These are phyloP conservation scores for Hemerocallis citrina DNA, from an alignment of 106 monocot genomes.

Conservation along the genomic window DNA sequence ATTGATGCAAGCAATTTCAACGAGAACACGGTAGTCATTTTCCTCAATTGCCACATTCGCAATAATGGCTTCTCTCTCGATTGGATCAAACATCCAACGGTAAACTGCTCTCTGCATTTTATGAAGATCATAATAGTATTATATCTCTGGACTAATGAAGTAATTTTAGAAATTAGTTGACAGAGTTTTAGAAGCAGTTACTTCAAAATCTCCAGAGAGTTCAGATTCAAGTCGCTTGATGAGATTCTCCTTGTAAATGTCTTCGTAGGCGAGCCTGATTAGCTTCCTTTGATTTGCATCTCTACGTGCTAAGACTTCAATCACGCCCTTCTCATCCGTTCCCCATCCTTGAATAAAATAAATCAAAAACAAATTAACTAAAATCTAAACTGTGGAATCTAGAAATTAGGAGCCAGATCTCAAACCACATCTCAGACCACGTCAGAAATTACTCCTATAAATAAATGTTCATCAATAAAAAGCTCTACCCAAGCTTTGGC, in stretches of 20 bases:
- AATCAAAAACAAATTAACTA: too few relatives aligned
- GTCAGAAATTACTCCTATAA: too few relatives aligned
- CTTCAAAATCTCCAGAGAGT: slow-evolving; percentile 69
- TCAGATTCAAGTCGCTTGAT: slow-evolving; percentile 75
- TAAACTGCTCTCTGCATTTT: slow-evolving; percentile 57
- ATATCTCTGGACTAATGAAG: not conserved
- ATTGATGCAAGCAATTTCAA: slow-evolving; percentile 37
- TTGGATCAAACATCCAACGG: slow-evolving; percentile 61
- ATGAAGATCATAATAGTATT: not conserved
- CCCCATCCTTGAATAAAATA: slow-evolving; percentile 51
- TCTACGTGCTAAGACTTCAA: slow-evolving; percentile 53
- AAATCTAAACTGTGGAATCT: too few relatives aligned
- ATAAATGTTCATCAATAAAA: too few relatives aligned
- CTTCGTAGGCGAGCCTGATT: slow-evolving; percentile 53
- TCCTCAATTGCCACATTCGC: slow-evolving; percentile 40
- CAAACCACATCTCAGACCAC: too few relatives aligned
- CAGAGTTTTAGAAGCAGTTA: not conserved
- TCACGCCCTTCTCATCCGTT: slow-evolving; percentile 75
- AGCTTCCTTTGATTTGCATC: slow-evolving; percentile 62
- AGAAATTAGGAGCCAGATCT: too few relatives aligned
- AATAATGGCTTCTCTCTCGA: slow-evolving; percentile 54
- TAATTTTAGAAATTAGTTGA: not conserved
- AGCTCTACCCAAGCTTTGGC: too few relatives aligned
- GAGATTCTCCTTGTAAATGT: slow-evolving; percentile 59
- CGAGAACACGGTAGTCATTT: slow-evolving; percentile 23